These are phyloP conservation scores for Lobosporangium transversale DNA, from an alignment of 192 early-diverging fungal species.

Conservation along the genomic window DNA sequence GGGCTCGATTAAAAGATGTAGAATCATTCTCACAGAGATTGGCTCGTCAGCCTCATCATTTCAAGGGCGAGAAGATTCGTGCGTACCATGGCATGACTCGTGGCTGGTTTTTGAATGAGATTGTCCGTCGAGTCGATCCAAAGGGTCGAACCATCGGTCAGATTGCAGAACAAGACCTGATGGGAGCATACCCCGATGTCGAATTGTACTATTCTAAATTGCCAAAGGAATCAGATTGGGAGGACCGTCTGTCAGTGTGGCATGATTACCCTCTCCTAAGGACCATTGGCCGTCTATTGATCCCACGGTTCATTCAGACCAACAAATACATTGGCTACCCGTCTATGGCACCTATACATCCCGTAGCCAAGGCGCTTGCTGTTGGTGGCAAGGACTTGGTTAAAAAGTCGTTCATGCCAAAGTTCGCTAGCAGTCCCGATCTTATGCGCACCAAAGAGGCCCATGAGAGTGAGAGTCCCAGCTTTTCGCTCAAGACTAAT, in stretches of 20 bases:
- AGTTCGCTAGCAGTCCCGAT: conserved; percentile 17
- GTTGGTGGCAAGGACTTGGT: conserved; percentile 1
- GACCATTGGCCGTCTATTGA: conserved; percentile 57
- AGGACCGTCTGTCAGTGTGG: conserved; percentile 57
- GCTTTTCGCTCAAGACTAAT: conserved; percentile 46
- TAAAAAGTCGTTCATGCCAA: neutral
- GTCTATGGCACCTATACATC: neutral
- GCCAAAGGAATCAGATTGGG: conserved; percentile 41
- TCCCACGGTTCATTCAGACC: conserved; percentile 50
- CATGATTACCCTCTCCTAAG: conserved; percentile 59
- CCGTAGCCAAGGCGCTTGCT: conserved; percentile 13
- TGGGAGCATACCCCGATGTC: conserved; percentile 54
- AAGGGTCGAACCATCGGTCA: conserved; percentile 67
- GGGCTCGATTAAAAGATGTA: conserved; percentile 58
- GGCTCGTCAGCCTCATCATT: conserved; percentile 72
- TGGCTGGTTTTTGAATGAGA: conserved; percentile 81
- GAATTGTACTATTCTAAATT: conserved; percentile 65
- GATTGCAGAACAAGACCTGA: conserved; percentile 68
- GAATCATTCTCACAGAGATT: conserved; percentile 62
- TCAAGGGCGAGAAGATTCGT: conserved; percentile 57
- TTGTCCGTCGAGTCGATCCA: conserved; percentile 71
- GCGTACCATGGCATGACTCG: conserved; percentile 72
- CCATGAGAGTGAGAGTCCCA: conserved; percentile 33
- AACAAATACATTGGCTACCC: conserved; percentile 22
- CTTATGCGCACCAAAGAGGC: conserved; percentile 28